Conservation (phyloP, 257 asterid genomes). For the Lantana camara region DNA sequence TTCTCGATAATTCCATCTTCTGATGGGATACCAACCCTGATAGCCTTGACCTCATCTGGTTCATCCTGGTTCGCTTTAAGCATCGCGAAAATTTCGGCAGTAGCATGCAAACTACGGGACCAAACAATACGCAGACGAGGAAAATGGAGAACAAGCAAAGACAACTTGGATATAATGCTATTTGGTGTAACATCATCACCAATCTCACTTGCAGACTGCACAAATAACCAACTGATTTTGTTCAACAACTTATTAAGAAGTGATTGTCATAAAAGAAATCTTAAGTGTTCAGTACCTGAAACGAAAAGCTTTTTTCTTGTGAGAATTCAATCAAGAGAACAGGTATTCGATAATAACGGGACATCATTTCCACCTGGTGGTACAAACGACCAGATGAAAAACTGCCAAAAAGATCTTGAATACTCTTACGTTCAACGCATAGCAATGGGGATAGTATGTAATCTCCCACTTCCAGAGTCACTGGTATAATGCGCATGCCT, state of each 20-base stretch:
- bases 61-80: slow-evolving; percentile 97
- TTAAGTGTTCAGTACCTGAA: slow-evolving; percentile 59
- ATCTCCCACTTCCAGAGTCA: slow-evolving; percentile 96
- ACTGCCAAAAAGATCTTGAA: slow-evolving; percentile 91
- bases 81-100: slow-evolving; percentile 81
- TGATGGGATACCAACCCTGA: slow-evolving; percentile 93
- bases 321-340: slow-evolving; percentile 97
- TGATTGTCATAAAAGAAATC: slow-evolving; percentile 18
- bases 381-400: slow-evolving; percentile 94
- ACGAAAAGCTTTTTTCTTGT: slow-evolving; percentile 96
- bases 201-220: slow-evolving; percentile 89
- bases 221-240: slow-evolving; percentile 16
- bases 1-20: slow-evolving; percentile 91
- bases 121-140: slow-evolving; percentile 94
- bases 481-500: slow-evolving; percentile 92
- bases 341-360: slow-evolving; percentile 90
- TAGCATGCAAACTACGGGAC: slow-evolving; percentile 97
- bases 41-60: slow-evolving; percentile 95
- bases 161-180: slow-evolving; percentile 88
- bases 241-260: slow-evolving; percentile 14
- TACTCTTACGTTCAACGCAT: slow-evolving; percentile 95
- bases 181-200: slow-evolving; percentile 92
- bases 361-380: slow-evolving; percentile 98
- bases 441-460: slow-evolving; percentile 91
- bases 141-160: slow-evolving; percentile 91